A percentile compares a stretch with the other conserved stretches of the same genome.
phyloP scores from a whole-genome alignment of 139 green algal genomes.

The Tetraselmis chui region DNA sequence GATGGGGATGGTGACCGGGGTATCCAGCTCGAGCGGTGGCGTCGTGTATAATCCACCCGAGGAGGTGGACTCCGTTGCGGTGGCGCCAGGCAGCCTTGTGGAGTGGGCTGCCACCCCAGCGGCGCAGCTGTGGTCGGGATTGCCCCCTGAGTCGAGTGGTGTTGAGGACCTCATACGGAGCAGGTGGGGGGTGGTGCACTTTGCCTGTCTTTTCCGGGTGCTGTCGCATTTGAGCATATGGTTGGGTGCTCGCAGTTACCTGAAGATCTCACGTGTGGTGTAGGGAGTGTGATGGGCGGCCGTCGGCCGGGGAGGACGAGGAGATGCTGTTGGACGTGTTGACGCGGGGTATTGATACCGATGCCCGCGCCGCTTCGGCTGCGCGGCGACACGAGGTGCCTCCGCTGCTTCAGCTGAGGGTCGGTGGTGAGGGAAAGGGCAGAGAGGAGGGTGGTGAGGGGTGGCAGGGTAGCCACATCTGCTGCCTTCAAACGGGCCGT shows the following conservation, averaged over 20 bases:
- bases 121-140: neutral
- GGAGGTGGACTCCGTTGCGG: neutral
- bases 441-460: neutral
- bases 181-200: too few species aligned
- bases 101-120: neutral
- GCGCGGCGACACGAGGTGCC: too few species aligned
- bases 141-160: neutral
- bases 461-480: neutral
- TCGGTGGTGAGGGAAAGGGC: too few species aligned
- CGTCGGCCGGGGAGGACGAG: neutral
- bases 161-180: neutral
- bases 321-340: neutral
- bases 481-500: neutral
- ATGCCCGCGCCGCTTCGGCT: neutral
- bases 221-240: too few species aligned
- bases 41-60: neutral
- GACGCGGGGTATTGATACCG: neutral
- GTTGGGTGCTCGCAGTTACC: too few species aligned
- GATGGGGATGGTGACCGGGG: neutral
- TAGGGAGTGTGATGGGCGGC: neutral
- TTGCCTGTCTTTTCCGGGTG: too few species aligned
- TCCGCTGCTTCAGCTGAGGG: neutral
- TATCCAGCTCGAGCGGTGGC: neutral
- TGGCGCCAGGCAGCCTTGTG: neutral
- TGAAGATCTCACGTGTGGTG: too few species aligned